These are phyloP conservation scores for Citeromyces nyonsensis DNA, from an alignment of 805 yeast species.

Conservation along the genomic window DNA sequence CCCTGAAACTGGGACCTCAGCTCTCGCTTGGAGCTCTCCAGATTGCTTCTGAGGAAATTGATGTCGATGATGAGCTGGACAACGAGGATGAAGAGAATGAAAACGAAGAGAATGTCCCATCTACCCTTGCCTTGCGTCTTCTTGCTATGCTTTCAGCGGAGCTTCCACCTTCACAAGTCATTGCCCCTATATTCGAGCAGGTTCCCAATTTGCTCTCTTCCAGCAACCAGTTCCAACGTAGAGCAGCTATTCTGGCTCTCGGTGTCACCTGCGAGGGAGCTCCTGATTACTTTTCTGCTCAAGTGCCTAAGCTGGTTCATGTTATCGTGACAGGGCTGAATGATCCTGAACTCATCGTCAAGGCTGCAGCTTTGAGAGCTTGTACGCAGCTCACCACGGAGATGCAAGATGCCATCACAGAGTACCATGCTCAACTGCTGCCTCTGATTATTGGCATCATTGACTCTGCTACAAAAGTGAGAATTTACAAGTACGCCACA, in stretches of 20 bases:
- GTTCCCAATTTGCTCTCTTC: conserved; percentile 43
- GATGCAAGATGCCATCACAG: conserved; percentile 74
- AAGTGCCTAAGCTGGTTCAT: conserved; percentile 59
- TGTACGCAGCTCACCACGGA: conserved; percentile 68
- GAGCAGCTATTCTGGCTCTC: conserved; percentile 74
- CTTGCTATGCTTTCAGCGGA: conserved; percentile 66
- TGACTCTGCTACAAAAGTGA: conserved; percentile 70
- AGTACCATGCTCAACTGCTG: conserved; percentile 65
- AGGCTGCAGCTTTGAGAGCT: conserved; percentile 76
- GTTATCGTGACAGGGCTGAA: conserved; percentile 62
- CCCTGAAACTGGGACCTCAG: conserved; percentile 73
- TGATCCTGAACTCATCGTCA: conserved; percentile 60
- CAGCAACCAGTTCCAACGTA: conserved; percentile 59
- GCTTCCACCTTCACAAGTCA: conserved; percentile 87
- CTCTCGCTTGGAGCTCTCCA: conserved; percentile 60
- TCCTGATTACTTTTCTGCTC: conserved; percentile 77
- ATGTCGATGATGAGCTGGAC: conserved; percentile 58
- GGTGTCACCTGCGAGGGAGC: conserved; percentile 85
- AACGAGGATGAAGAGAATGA: conserved; percentile 84
- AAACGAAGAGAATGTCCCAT: conserved; percentile 79
- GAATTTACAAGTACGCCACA: conserved; percentile 83
- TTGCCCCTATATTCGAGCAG: conserved; percentile 60
- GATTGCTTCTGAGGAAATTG: conserved; percentile 64
- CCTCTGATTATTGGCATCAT: conserved; percentile 80
- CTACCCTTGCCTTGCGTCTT: conserved; percentile 64